Percentiles rank a stretch among this genome's conserved stretches.
Conservation (phyloP, 345 rosid genomes). For the Physaria fendleri region DNA sequence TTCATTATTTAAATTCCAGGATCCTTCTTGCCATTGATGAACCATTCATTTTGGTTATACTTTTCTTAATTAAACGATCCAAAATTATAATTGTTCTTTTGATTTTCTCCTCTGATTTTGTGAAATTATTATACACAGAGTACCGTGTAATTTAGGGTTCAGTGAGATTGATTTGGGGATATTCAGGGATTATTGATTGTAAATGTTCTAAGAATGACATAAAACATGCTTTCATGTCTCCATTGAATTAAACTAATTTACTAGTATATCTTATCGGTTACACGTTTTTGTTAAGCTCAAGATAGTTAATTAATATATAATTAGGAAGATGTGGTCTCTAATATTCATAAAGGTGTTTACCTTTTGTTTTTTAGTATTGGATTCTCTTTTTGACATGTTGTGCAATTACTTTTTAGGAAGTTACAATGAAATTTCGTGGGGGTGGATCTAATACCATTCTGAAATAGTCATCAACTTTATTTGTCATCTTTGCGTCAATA, state of each 20-base stretch:
- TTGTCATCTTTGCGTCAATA: conserved; percentile 24
- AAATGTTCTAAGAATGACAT: not conserved
- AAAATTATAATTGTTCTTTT: not conserved
- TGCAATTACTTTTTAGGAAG: conserved; percentile 15
- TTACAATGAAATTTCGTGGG: conserved; percentile 24
- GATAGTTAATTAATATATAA: not conserved
- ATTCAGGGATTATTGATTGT: no score
- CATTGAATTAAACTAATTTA: not conserved
- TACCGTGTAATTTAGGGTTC: conserved; percentile 7
- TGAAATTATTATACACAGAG: not conserved
- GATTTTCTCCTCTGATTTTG: not conserved
- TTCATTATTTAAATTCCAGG: no score
- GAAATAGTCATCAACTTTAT: conserved; percentile 21
- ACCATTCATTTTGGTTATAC: not conserved
- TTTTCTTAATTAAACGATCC: not conserved
- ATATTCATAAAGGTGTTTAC: conserved; percentile 20
- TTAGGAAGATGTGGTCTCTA: not conserved
- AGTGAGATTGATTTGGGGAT: no score
- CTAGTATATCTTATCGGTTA: not conserved
- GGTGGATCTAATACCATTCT: not conserved
- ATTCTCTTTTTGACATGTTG: conserved; percentile 17
- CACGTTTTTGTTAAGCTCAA: not conserved
- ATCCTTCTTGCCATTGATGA: conserved; percentile 4
- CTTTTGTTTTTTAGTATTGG: not conserved
- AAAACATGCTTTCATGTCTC: conserved; percentile 21